Evolutionary conservation across 2,329 filamentous ascomycete genomes (phyloP).

Genomic region (Exophiala viscosa): DNA sequence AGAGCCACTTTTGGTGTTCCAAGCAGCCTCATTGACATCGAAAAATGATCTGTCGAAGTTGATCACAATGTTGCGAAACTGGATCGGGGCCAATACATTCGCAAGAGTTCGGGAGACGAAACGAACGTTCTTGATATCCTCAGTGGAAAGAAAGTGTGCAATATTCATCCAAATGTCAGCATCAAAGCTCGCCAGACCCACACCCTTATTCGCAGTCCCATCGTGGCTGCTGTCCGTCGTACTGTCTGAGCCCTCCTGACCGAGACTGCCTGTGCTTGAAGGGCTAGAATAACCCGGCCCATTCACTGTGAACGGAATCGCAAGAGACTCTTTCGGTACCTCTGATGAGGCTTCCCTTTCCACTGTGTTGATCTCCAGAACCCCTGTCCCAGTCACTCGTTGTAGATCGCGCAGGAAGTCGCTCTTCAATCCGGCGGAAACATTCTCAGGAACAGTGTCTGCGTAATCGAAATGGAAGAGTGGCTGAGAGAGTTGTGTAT

Average conservation of each 20-base stretch:
- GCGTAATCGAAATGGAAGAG: slow-evolving; percentile 13
- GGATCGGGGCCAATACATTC: slow-evolving; percentile 52
- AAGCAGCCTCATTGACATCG: slow-evolving; percentile 27
- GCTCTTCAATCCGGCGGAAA: slow-evolving; percentile 13
- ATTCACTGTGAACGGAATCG: too few species aligned
- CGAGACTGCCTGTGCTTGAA: too few species aligned
- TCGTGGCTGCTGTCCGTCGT: too few species aligned
- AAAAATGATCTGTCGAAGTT: slow-evolving; percentile 63
- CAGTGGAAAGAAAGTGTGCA: slow-evolving; percentile 52
- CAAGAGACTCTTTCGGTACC: background rate
- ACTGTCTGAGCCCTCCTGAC: too few species aligned
- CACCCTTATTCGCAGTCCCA: too few species aligned
- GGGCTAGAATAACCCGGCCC: too few species aligned
- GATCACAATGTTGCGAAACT: slow-evolving; percentile 63
- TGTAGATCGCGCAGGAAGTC: slow-evolving; percentile 6
- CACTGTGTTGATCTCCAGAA: background rate
- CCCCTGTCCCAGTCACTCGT: background rate
- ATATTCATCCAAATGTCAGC: slow-evolving; percentile 62
- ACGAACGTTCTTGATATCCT: slow-evolving; percentile 59
- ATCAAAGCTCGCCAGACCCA: slow-evolving; percentile 42
- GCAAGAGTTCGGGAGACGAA: slow-evolving; percentile 61
- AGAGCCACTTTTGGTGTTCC: slow-evolving; percentile 31
- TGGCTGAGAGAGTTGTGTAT: background rate
- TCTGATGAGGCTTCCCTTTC: background rate
- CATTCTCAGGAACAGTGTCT: slow-evolving; percentile 13